Evolutionary conservation across 106 monocot genomes (phyloP).

Genomic region (Amphibolis antarctica): DNA sequence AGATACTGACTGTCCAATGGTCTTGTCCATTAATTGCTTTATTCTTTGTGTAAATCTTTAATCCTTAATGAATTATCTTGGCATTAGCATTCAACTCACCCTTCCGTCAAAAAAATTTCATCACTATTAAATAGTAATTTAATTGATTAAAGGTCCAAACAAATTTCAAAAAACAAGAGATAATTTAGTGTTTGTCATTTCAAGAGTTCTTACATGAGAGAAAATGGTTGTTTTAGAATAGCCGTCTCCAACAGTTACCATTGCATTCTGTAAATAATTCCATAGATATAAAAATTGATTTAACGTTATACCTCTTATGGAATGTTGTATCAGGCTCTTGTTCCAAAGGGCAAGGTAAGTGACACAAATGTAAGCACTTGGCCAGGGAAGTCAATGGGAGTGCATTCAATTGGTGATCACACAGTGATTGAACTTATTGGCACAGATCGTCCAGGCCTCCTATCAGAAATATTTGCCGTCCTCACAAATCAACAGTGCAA

Average conservation of each 20-base stretch:
- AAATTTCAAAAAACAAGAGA: too few species aligned
- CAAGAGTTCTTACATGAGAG: too few species aligned
- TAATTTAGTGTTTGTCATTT: too few species aligned
- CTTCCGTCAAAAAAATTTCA: too few species aligned
- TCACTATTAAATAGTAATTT: too few species aligned
- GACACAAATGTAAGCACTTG: constrained; percentile 24
- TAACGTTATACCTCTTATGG: not conserved
- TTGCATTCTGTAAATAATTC: not conserved
- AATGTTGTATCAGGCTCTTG: constrained; percentile 48
- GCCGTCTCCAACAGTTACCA: not conserved
- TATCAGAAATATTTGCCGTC: constrained; percentile 86
- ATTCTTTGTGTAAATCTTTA: too few species aligned
- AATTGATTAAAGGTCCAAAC: too few species aligned
- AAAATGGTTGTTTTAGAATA: too few species aligned
- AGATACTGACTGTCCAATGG: too few species aligned
- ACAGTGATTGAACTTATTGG: constrained; percentile 80
- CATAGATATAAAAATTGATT: not conserved
- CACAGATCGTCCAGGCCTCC: constrained; percentile 73
- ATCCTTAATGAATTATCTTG: too few species aligned
- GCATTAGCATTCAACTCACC: too few species aligned
- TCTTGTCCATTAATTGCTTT: too few species aligned
- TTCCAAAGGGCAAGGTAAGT: constrained; percentile 62
- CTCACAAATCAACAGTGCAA: constrained; percentile 54
- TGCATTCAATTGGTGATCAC: constrained; percentile 62
- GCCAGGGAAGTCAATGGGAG: constrained; percentile 46